These are phyloP conservation scores for Trichoderma pleuroti DNA, from an alignment of 2,329 filamentous ascomycete species.

Conservation along the genomic window DNA sequence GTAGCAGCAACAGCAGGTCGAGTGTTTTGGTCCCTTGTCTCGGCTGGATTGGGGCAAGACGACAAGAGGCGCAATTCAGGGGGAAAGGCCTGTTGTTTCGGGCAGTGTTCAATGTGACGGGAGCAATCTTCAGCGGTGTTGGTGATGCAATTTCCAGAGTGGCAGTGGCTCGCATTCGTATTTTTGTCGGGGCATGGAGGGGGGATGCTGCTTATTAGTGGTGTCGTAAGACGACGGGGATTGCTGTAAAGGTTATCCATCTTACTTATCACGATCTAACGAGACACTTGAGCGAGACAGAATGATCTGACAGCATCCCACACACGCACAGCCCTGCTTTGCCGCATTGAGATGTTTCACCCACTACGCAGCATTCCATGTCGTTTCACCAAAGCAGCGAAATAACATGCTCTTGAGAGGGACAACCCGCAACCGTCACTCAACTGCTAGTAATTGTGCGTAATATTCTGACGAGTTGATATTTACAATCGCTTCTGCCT, in stretches of 20 bases:
- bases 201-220: neutral
- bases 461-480: neutral
- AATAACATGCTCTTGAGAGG: neutral
- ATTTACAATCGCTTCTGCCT: conserved; percentile 7
- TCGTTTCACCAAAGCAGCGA: neutral
- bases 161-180: conserved; percentile 6
- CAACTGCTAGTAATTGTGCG: neutral
- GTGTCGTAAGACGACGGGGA: neutral
- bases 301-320: neutral
- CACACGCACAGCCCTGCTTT: neutral
- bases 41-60: neutral
- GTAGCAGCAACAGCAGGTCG: neutral
- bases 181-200: neutral
- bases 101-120: neutral
- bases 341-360: neutral
- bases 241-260: neutral
- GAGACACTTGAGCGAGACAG: neutral
- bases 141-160: conserved; percentile 3
- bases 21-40: neutral
- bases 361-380: neutral
- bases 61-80: neutral
- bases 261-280: neutral
- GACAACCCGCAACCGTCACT: neutral
- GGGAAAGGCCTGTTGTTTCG: neutral
- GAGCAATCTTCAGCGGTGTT: neutral